Conservation (phyloP, 2,329 filamentous ascomycete species). For the Salinomyces thailandicus region DNA sequence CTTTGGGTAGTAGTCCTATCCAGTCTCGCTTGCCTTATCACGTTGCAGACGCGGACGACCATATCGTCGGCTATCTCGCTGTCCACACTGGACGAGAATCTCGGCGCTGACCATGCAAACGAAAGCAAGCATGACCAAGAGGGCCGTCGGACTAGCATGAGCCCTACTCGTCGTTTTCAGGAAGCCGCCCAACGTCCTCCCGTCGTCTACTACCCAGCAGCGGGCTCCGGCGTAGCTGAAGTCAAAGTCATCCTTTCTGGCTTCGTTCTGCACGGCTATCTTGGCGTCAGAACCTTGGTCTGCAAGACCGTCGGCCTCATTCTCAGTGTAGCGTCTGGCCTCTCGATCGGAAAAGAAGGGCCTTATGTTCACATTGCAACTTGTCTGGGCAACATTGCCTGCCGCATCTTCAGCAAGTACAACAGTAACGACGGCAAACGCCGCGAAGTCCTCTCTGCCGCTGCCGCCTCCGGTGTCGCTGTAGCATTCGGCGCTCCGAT, state of each 20-base stretch:
- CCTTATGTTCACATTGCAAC: slow-evolving; percentile 97
- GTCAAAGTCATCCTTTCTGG: slow-evolving; percentile 97
- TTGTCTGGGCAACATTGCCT: slow-evolving; percentile 89
- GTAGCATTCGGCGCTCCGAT: slow-evolving; percentile 89
- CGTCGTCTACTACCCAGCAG: slow-evolving; percentile 92
- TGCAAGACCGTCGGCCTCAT: slow-evolving; percentile 77
- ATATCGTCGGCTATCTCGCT: slow-evolving; percentile 82
- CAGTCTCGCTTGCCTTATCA: slow-evolving; percentile 63
- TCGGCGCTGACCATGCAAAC: slow-evolving; percentile 55
- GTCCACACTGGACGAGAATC: slow-evolving; percentile 83
- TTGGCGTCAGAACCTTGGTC: slow-evolving; percentile 75
- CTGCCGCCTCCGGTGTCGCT: slow-evolving; percentile 81
- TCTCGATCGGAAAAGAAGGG: slow-evolving; percentile 89
- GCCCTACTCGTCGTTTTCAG: slow-evolving; percentile 31
- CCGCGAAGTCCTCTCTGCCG: slow-evolving; percentile 85
- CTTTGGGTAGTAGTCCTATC: slow-evolving; percentile 60
- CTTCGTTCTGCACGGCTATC: slow-evolving; percentile 90
- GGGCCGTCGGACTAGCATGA: slow-evolving; percentile 31
- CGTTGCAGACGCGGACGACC: slow-evolving; percentile 83
- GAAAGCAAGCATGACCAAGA: slow-evolving; percentile 19
- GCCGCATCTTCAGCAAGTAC: slow-evolving; percentile 89
- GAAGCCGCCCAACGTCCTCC: slow-evolving; percentile 44
- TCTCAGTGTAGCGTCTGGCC: slow-evolving; percentile 79
- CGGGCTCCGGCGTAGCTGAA: slow-evolving; percentile 91
- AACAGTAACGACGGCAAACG: slow-evolving; percentile 88